phyloP scores from a whole-genome alignment of 164 flowering plant species.

The Protea cynaroides region DNA sequence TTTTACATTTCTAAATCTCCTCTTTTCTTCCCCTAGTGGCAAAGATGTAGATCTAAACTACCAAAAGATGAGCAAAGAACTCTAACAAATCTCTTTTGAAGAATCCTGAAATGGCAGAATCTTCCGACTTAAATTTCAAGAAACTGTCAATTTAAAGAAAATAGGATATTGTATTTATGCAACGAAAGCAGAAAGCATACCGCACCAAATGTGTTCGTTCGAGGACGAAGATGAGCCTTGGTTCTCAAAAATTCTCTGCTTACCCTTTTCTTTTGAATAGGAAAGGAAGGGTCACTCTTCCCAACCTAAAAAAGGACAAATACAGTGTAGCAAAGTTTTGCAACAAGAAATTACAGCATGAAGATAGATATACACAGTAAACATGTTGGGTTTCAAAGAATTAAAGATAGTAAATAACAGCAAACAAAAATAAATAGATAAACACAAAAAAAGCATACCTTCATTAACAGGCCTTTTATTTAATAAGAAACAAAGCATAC shows the following conservation, averaged over 20 bases:
- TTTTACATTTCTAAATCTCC: no score
- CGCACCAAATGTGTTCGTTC: constrained; percentile 97
- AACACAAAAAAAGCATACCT: background rate
- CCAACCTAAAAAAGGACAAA: constrained; percentile 53
- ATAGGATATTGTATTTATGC: background rate
- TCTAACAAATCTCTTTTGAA: background rate
- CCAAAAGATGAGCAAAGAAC: background rate
- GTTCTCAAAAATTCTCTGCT: constrained; percentile 92
- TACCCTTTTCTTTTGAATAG: constrained; percentile 93
- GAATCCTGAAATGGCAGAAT: background rate
- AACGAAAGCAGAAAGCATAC: constrained; percentile 39
- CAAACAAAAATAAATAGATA: background rate
- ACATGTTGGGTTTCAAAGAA: background rate
- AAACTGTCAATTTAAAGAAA: background rate
- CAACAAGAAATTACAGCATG: background rate
- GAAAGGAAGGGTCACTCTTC: constrained; percentile 82
- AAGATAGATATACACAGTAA: no score
- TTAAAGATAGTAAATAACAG: background rate
- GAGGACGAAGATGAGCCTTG: constrained; percentile 95
- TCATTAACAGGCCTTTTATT: no score
- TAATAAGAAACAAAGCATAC: no score
- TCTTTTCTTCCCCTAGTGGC: no score
- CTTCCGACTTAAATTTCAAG: background rate
- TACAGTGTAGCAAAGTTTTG: background rate
- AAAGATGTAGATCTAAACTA: no score